These are phyloP conservation scores for Bipolaris sorokiniana DNA, from an alignment of 2,329 filamentous ascomycete genomes.

Conservation along the genomic window DNA sequence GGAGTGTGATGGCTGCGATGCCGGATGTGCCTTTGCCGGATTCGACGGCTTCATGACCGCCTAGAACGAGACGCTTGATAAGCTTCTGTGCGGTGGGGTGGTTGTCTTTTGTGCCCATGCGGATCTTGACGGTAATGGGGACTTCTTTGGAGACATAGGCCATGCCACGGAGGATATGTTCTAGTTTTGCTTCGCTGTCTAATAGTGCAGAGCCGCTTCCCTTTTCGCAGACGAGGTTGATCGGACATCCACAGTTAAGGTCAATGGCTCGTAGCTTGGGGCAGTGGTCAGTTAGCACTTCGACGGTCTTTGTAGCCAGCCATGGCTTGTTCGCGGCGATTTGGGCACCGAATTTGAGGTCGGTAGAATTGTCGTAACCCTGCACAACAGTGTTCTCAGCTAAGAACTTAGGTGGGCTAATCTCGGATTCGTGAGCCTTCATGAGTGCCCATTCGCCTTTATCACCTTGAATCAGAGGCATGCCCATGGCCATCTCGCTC, in stretches of 20 bases:
- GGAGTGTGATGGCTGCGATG: constrained; percentile 92
- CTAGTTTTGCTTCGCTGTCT: constrained; percentile 85
- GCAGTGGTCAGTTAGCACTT: constrained; percentile 76
- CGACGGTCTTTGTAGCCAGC: constrained; percentile 86
- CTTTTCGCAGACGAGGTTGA: constrained; percentile 87
- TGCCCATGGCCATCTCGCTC: constrained; percentile 96
- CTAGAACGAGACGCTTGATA: constrained; percentile 82
- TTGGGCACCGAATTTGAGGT: constrained; percentile 89
- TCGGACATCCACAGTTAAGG: constrained; percentile 95
- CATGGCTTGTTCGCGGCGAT: constrained; percentile 92
- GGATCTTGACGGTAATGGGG: constrained; percentile 92
- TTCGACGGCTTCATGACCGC: constrained; percentile 73
- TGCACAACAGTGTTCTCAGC: constrained; percentile 65
- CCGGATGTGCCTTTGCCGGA: constrained; percentile 68
- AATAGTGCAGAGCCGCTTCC: constrained; percentile 91
- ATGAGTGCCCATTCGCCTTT: constrained; percentile 94
- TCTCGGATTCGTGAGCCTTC: constrained; percentile 87
- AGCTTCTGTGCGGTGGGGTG: constrained; percentile 80
- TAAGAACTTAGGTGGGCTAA: constrained; percentile 71
- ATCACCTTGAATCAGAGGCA: constrained; percentile 86
- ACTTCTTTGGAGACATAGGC: constrained; percentile 88
- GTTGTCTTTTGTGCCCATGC: constrained; percentile 84
- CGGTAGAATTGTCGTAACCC: constrained; percentile 80
- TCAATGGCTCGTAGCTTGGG: constrained; percentile 90
- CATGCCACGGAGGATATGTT: constrained; percentile 96